These are phyloP conservation scores for Avena insularis DNA, from an alignment of 176 grass and related monocot genomes.

Conservation along the genomic window DNA sequence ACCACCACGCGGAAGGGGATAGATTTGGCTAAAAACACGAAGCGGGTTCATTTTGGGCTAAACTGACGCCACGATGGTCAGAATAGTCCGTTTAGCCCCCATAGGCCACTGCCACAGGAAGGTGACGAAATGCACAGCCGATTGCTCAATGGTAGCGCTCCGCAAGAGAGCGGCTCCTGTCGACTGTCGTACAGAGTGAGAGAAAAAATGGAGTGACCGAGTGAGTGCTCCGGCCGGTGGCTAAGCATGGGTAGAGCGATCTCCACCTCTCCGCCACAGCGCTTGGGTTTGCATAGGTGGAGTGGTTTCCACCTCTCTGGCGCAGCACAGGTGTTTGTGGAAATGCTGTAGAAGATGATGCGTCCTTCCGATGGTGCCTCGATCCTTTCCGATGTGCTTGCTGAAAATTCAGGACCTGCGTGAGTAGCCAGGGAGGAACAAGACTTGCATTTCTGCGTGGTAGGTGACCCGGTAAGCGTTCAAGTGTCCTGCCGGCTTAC, in stretches of 20 bases:
- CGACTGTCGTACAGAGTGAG: not conserved
- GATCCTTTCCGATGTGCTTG: not conserved
- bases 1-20: no score
- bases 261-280: not conserved
- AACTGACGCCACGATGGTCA: no score
- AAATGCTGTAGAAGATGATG: not conserved
- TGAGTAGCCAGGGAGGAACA: not conserved
- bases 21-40: no score
- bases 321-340: not conserved
- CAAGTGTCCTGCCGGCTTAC: not conserved
- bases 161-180: not conserved
- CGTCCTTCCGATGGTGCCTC: not conserved
- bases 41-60: no score
- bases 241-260: not conserved
- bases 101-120: no score
- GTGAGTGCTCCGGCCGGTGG: not conserved
- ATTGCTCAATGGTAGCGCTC: not conserved
- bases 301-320: not conserved
- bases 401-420: not conserved
- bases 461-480: not conserved
- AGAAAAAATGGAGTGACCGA: not conserved
- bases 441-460: not conserved
- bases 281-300: not conserved
- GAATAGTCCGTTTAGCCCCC: no score
- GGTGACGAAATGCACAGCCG: no score